phyloP scores from a whole-genome alignment of 805 yeast species.

The Pichia kluyveri region DNA sequence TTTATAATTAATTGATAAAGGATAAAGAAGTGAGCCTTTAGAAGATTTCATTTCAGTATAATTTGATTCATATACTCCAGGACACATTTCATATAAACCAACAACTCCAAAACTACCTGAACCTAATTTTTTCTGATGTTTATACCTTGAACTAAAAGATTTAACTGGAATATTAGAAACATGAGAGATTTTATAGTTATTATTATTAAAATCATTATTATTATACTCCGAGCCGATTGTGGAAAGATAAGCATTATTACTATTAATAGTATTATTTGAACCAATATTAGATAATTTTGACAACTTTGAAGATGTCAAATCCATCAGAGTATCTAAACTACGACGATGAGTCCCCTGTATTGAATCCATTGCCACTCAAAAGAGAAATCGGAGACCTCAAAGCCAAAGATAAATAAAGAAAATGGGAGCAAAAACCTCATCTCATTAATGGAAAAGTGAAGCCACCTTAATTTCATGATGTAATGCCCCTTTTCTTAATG shows the following conservation, averaged over 20 bases:
- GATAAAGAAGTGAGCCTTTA: slow-evolving; percentile 47
- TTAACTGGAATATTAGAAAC: slow-evolving; percentile 28
- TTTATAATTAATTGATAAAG: slow-evolving; percentile 10
- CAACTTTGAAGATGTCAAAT: too few species aligned
- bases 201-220: not conserved
- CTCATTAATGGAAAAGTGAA: too few species aligned
- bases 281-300: not conserved
- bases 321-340: too few species aligned
- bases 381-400: too few species aligned
- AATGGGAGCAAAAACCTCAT: not conserved
- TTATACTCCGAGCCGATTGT: not conserved
- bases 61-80: slow-evolving; percentile 9
- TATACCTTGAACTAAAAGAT: slow-evolving; percentile 35
- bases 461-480: too few species aligned
- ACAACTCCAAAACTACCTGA: slow-evolving; percentile 74
- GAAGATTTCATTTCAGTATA: slow-evolving; percentile 16
- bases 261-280: not conserved
- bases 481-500: too few species aligned
- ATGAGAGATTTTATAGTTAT: not conserved
- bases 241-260: not conserved
- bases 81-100: slow-evolving; percentile 45
- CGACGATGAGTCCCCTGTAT: too few species aligned
- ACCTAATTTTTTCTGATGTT: slow-evolving; percentile 47
- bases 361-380: too few species aligned
- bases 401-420: not conserved